Evolutionary conservation across 2,329 filamentous ascomycete genomes (phyloP), one percentile per base, ranked within the genome.

Genomic region (Aspergillus phoenicis): DNA sequence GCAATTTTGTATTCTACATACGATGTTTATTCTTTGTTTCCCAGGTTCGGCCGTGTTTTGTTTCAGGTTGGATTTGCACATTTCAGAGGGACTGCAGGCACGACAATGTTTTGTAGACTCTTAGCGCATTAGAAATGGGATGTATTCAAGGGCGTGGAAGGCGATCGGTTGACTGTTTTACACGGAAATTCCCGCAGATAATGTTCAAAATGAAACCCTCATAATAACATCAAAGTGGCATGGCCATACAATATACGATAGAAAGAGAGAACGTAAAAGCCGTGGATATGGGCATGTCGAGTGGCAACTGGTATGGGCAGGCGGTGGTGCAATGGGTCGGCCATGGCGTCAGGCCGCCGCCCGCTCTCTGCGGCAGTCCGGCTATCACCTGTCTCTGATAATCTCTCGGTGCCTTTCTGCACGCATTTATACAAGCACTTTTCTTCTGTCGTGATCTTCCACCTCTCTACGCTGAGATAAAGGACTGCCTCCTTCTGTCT

Each of bases 1-100:
- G 62, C 65, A 63, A 68, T 64, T 55, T 70, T 68, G 63, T 66
- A 66, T 68, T 70, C 59, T 68, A 63, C 63, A 67, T 67, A 70
- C 61, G 61, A 62, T 60, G 62, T 52, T 63, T 61, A 39, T 58
- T 52, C 22, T 60, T 59, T 58, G 13, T 57, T 51, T 53, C 53
- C 38, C 30, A 24, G 13, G 30, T 17, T 55, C 28, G 33, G 22
- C 58, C 17, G 61, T 39, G 47, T 59, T 62, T 57, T 52, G 56
- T 56, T 64, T 56, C 62, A 63, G 57, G 54, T 64, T 66, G 62
- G 63, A 64, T 67, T 55, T 65, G 57, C 52, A 59, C 58, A 57
- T 59, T 65, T 56, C 51, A 61, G 47, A 58, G 41, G 41, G 59
- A 52, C 62, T 58, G 59, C 61, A 55, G 60, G 57, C 60, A 51